Conservation (phyloP, 345 rosid genomes). For the Psidium friedrichsthalianum region DNA sequence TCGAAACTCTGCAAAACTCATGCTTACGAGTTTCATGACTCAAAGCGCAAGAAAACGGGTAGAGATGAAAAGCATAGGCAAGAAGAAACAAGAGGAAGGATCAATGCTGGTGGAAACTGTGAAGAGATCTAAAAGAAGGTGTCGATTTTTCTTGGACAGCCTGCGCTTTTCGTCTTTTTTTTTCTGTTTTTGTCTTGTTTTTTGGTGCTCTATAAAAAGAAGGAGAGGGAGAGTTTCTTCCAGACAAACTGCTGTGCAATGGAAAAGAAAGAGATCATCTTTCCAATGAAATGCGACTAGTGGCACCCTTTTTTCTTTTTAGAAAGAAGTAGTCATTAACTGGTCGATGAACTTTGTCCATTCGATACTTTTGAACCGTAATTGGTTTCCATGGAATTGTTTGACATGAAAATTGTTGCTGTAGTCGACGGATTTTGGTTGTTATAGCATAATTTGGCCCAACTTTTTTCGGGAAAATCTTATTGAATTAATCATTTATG, state of each 20-base stretch:
- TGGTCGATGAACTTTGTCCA: too few species aligned
- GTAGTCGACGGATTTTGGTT: background rate
- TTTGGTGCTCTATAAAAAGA: background rate
- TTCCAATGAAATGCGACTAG: background rate
- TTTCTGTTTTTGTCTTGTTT: background rate
- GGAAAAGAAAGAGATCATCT: background rate
- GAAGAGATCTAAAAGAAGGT: background rate
- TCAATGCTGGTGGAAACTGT: background rate
- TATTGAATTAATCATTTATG: too few species aligned
- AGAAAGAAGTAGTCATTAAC: too few species aligned
- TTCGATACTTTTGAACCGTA: too few species aligned
- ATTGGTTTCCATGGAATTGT: too few species aligned
- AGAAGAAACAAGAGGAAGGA: background rate
- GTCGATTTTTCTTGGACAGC: background rate
- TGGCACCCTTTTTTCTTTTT: too few species aligned
- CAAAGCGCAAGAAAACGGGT: too few species aligned
- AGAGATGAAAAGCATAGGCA: too few species aligned
- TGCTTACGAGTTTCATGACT: too few species aligned
- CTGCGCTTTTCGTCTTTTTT: background rate
- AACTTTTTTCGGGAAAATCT: background rate
- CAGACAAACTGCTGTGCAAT: background rate
- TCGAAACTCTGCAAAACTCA: background rate
- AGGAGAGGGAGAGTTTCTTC: background rate
- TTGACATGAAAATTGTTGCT: background rate
- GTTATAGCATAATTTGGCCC: background rate